These are phyloP conservation scores for Hyphodiscus hymeniophilus DNA, from an alignment of 495 filamentous ascomycete species.

Conservation along the genomic window DNA sequence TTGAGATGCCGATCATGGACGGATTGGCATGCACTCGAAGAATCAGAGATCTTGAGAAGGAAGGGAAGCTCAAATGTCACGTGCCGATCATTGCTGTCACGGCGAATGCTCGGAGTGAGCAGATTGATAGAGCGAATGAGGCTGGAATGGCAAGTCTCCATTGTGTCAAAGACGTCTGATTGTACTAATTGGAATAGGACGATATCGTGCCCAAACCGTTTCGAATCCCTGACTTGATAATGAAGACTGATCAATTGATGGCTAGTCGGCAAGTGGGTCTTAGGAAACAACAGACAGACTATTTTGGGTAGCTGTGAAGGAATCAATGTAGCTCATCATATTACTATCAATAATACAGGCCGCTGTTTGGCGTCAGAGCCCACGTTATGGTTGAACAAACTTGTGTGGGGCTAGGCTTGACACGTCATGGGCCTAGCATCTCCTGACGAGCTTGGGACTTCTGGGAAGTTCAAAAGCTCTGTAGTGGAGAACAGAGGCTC, in stretches of 20 bases:
- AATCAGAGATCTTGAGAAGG: conserved; percentile 55
- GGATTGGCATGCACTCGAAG: conserved; percentile 60
- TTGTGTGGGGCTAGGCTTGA: conserved; percentile 24
- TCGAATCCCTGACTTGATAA: conserved; percentile 15
- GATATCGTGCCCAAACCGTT: conserved; percentile 17
- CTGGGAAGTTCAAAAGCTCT: conserved; percentile 38
- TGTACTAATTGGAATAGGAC: conserved; percentile 7
- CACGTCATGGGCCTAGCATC: conserved; percentile 23
- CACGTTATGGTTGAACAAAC: too few species aligned
- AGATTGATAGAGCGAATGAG: conserved; percentile 52
- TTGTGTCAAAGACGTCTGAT: conserved; percentile 25
- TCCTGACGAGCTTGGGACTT: conserved; percentile 29
- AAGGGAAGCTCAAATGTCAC: conserved; percentile 42
- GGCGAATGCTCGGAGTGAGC: conserved; percentile 61
- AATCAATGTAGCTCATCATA: neutral
- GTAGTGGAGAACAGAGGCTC: conserved; percentile 36
- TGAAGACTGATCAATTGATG: conserved; percentile 13
- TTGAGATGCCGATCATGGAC: conserved; percentile 87
- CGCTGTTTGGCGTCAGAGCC: too few species aligned
- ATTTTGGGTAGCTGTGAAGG: neutral
- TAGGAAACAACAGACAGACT: neutral
- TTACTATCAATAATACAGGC: neutral
- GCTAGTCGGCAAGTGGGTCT: neutral
- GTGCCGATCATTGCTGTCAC: conserved; percentile 69
- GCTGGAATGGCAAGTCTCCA: conserved; percentile 53